These are phyloP conservation scores for Candolleomyces aberdarensis DNA, from an alignment of 768 basidiomycete genomes.

Conservation along the genomic window DNA sequence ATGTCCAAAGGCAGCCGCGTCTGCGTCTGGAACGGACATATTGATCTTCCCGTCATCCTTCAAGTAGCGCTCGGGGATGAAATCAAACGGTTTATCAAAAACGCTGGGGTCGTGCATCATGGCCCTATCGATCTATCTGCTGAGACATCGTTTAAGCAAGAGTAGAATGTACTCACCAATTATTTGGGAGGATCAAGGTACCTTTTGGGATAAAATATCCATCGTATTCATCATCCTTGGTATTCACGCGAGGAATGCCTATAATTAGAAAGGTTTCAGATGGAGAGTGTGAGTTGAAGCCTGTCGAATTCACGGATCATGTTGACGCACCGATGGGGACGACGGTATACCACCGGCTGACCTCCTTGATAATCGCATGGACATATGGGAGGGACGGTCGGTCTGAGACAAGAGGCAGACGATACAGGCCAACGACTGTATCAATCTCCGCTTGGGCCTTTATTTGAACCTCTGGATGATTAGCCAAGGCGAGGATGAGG, in stretches of 20 bases:
- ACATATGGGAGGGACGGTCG: not conserved
- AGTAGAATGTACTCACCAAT: constrained; percentile 11
- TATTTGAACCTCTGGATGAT: constrained; percentile 11
- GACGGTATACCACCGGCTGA: not conserved
- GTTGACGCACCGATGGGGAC: not conserved
- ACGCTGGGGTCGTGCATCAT: constrained; percentile 20
- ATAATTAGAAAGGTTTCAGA: not conserved
- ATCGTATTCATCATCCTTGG: constrained; percentile 29
- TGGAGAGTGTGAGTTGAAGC: not conserved
- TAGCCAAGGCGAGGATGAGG: constrained; percentile 12
- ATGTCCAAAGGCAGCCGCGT: constrained; percentile 18
- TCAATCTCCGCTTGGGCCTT: constrained; percentile 16
- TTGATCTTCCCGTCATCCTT: constrained; percentile 10
- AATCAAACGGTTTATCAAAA: constrained; percentile 19
- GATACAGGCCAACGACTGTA: not conserved
- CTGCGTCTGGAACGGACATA: constrained; percentile 15
- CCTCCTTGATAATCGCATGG: not conserved
- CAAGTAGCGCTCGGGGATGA: constrained; percentile 26
- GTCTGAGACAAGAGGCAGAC: not conserved
- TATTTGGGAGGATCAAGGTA: constrained; percentile 17
- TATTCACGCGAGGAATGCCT: constrained; percentile 15
- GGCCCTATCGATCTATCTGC: constrained; percentile 12
- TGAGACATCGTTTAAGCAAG: not conserved
- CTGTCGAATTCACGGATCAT: no score
- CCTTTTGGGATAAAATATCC: constrained; percentile 36